Base-by-base conservation (phyloP, 768 basidiomycete genomes). In the Hysterangium stoloniferum region DNA sequence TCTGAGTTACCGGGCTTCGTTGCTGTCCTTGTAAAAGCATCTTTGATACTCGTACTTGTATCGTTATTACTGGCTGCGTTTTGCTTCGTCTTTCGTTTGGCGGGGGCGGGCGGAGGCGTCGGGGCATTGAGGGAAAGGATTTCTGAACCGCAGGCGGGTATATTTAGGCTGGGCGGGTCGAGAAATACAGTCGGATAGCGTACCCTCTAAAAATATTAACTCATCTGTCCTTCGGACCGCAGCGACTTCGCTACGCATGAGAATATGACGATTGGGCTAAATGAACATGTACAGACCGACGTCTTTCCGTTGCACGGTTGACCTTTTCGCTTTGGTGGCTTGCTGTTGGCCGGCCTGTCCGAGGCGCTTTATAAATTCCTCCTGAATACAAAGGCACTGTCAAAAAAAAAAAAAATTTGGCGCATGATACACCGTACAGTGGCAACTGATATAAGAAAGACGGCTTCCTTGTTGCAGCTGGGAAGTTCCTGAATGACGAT, bases 361-460 rank as follows among this genome's bases (percentile, higher is more conserved):
- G 25, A 94, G 67, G 44, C 81, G 75, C 62, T 78, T 81, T 46
- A 94, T 83, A 56, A 95, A 94, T 63, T 90, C 84, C 66, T 95
- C 92, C 49, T 70, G 33, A 9, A 8, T 8, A 33, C 5, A 49
- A 12, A 22, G 17, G 19, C 4, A 5, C 5, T 11, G n/a, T 34
- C 25, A 6, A 19, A 51, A 8, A 6, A 24, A 24, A 53, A 15
- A 53, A 32, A 5, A 12, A 17, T 52, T n/a, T n/a, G n/a, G n/a
- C n/a, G n/a, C n/a, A n/a, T 13, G 9, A n/a, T 11, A 31, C n/a
- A 19, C 58, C 64, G 55, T 45, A 70, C 68, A 1, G 92, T 83
- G 4, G 90, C 90, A 24, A 90, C 68, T 19, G 86, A 80, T 40
- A 94, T 82, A 54, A 91, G 66, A 57, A 89, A 80, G 0, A 79